Conservation (phyloP, 495 filamentous ascomycete genomes). For the Penicillium fimorum region DNA sequence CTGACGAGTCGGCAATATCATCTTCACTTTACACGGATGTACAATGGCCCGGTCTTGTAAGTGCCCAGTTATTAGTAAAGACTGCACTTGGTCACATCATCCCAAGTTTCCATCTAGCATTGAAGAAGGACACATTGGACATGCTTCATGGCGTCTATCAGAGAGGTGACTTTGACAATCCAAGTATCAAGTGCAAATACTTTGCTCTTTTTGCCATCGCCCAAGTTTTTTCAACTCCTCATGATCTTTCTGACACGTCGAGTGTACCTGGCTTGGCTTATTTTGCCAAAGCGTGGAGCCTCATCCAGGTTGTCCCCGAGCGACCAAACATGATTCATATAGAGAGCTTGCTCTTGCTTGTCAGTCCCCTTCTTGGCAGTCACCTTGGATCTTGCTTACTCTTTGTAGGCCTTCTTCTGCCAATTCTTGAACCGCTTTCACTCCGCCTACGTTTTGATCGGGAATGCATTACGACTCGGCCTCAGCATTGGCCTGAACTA, state of each 20-base stretch:
- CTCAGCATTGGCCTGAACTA: slow-evolving; percentile 40
- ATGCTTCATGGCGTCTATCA: slow-evolving; percentile 36
- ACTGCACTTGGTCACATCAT: slow-evolving; percentile 37
- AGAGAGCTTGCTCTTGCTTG: slow-evolving; percentile 37
- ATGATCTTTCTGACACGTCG: slow-evolving; percentile 23
- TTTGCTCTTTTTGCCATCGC: slow-evolving; percentile 42
- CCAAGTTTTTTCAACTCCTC: slow-evolving; percentile 31
- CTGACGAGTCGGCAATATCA: slow-evolving; percentile 26
- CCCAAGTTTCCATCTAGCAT: slow-evolving; percentile 32
- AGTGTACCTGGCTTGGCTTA: slow-evolving; percentile 34
- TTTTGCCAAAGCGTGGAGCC: slow-evolving; percentile 33
- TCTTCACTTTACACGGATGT: slow-evolving; percentile 22
- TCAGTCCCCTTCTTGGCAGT: background rate
- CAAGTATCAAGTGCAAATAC: slow-evolving; percentile 36
- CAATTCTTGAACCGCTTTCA: slow-evolving; percentile 41
- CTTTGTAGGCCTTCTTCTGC: slow-evolving; percentile 29
- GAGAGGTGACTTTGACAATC: slow-evolving; percentile 30
- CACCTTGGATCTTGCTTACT: background rate
- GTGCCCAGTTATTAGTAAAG: slow-evolving; percentile 35
- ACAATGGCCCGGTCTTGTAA: slow-evolving; percentile 34
- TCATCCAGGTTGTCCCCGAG: slow-evolving; percentile 37
- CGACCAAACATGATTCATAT: slow-evolving; percentile 38
- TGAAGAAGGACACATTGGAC: slow-evolving; percentile 35
- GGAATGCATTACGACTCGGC: slow-evolving; percentile 36
- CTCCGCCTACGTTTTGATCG: slow-evolving; percentile 36